Percentiles rank a stretch among this genome's conserved stretches.
phyloP scores from a whole-genome alignment of 129 eudicot species.

The Saussurea involucrata region DNA sequence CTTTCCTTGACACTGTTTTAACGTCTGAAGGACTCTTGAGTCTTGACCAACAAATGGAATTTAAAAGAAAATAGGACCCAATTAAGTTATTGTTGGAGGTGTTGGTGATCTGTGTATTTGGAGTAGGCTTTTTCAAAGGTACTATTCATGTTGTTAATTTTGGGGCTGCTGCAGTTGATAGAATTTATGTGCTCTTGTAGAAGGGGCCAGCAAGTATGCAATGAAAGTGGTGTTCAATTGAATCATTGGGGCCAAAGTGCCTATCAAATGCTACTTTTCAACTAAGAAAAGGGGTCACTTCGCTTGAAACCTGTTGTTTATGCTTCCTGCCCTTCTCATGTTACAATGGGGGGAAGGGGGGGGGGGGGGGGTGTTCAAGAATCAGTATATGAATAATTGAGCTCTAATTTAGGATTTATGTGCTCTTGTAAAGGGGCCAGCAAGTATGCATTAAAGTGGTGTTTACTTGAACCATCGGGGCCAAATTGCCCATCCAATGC shows the following conservation, averaged over 20 bases:
- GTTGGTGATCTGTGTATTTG: neutral
- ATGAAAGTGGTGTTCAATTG: neutral
- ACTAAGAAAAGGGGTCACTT: neutral
- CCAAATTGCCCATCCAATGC: neutral
- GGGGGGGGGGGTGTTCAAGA: too few relatives aligned
- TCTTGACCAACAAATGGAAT: neutral
- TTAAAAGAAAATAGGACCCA: neutral
- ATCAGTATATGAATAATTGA: neutral
- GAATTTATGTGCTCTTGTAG: neutral
- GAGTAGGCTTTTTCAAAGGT: neutral
- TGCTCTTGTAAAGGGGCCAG: neutral
- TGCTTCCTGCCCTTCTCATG: constrained; percentile 8
- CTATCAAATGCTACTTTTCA: neutral
- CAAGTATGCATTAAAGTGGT: neutral
- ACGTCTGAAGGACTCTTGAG: neutral
- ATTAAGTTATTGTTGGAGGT: constrained; percentile 11
- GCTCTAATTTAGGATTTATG: neutral
- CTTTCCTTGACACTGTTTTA: neutral
- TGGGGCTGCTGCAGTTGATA: neutral
- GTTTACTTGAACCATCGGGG: neutral
- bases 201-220: neutral
- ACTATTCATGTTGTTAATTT: neutral
- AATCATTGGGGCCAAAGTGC: neutral
- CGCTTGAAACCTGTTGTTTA: neutral
- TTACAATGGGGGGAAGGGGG: neutral